phyloP scores from a whole-genome alignment of 139 green algal species.

The Tetradesmus obliquus region DNA sequence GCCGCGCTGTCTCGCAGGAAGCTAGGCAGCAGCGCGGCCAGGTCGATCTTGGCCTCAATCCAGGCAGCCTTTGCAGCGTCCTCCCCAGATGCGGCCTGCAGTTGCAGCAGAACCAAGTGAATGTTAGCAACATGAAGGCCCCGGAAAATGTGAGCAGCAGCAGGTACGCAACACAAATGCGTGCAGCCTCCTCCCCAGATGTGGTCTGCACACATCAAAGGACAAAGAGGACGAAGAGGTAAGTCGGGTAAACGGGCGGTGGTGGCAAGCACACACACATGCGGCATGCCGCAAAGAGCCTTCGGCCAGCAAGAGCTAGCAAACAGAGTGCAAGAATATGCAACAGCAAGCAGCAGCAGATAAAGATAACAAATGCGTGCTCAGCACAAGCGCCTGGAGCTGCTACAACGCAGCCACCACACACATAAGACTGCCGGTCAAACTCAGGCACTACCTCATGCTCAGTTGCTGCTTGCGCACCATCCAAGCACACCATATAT shows the following conservation, averaged over 20 bases:
- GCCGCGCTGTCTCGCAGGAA: conserved; percentile 36
- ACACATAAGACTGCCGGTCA: not conserved
- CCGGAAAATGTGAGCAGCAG: not conserved
- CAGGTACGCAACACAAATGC: not conserved
- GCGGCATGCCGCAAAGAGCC: too few relatives aligned
- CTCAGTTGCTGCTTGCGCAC: not conserved
- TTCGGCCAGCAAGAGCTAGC: too few relatives aligned
- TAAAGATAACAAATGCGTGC: not conserved
- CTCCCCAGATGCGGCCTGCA: conserved; percentile 10
- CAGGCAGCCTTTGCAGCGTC: conserved; percentile 39
- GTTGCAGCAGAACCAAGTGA: too few relatives aligned
- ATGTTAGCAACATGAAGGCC: not conserved
- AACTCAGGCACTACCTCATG: not conserved
- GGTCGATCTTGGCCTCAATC: not conserved
- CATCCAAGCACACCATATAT: not conserved
- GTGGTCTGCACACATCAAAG: not conserved
- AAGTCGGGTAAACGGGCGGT: too few relatives aligned
- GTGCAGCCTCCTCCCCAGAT: too few relatives aligned
- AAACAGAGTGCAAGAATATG: not conserved
- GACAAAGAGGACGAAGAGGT: too few relatives aligned
- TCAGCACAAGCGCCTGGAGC: too few relatives aligned
- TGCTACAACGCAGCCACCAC: too few relatives aligned
- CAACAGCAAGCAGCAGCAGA: not conserved
- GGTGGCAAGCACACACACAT: too few relatives aligned
- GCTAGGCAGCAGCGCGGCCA: conserved; percentile 35